Evolutionary conservation across 2,329 filamentous ascomycete species (phyloP).

Genomic region (Lachnellula subtilissima): DNA sequence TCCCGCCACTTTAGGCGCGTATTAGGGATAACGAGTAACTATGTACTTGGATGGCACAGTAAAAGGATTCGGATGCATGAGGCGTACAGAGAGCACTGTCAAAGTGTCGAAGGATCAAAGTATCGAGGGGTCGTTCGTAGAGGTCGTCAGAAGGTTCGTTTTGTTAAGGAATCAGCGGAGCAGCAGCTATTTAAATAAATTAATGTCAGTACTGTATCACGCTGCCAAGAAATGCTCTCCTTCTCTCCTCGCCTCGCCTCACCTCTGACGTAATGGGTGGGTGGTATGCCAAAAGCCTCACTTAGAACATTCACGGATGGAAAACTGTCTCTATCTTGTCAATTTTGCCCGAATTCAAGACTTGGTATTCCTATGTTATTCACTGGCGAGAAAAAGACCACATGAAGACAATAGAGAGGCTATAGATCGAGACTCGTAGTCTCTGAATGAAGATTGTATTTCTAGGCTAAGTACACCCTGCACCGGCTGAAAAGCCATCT

Average conservation of each 20-base stretch:
- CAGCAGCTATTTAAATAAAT: not conserved
- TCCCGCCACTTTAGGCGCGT: conserved; percentile 22
- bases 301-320: too few species aligned
- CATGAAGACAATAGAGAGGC: not conserved
- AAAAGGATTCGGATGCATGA: not conserved
- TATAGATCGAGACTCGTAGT: conserved; percentile 21
- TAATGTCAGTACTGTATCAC: not conserved
- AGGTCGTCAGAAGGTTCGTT: not conserved
- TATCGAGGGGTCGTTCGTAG: too few species aligned
- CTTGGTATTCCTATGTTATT: too few species aligned
- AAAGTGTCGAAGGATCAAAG: too few species aligned
- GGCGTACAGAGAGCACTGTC: too few species aligned
- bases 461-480: conserved; percentile 23
- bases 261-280: not conserved
- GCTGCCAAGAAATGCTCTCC: not conserved
- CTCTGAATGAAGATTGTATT: conserved; percentile 26
- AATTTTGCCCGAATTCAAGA: not conserved
- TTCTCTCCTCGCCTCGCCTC: not conserved
- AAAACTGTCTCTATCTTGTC: too few species aligned
- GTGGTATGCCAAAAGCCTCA: not conserved
- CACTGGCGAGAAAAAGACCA: not conserved
- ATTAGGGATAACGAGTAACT: too few species aligned
- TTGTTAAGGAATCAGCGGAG: not conserved
- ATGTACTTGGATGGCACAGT: not conserved
- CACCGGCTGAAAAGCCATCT: conserved; percentile 17